These are phyloP conservation scores for Tylopilus orsonianus DNA, from an alignment of 1,284 basidiomycete species.

Conservation along the genomic window DNA sequence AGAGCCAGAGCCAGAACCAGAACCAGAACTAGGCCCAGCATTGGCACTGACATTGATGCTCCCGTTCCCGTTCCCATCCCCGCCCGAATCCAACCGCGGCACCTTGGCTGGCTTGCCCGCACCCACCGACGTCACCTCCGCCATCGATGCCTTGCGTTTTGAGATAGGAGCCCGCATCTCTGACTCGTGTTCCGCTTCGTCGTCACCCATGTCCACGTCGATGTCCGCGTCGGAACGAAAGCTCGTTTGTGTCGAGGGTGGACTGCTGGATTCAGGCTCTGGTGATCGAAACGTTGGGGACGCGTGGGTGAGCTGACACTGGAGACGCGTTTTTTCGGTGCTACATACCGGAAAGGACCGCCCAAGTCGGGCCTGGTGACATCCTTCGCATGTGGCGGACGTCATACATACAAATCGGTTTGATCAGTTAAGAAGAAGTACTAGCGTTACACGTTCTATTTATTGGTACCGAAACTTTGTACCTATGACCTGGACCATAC, in stretches of 20 bases:
- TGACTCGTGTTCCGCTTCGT: constrained; percentile 17
- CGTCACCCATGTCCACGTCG: constrained; percentile 18
- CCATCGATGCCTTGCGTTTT: constrained; percentile 29
- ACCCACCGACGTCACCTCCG: constrained; percentile 4
- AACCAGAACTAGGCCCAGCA: not conserved
- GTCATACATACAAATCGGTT: too few relatives aligned
- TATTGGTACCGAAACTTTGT: not conserved
- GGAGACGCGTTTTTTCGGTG: not conserved
- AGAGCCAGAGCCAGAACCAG: not conserved
- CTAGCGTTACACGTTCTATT: too few relatives aligned
- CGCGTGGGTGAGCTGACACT: not conserved
- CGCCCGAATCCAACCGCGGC: constrained; percentile 19
- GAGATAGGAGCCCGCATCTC: constrained; percentile 11
- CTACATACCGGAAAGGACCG: constrained; percentile 27
- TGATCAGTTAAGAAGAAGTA: too few relatives aligned
- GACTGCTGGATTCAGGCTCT: constrained; percentile 23
- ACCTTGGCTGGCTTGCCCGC: constrained; percentile 17
- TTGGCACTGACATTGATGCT: too few relatives aligned
- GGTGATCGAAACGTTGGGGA: not conserved
- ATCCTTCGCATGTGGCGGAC: not conserved
- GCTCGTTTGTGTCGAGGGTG: constrained; percentile 17
- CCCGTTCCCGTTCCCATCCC: not conserved
- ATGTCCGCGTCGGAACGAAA: constrained; percentile 17
- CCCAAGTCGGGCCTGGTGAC: constrained; percentile 31
- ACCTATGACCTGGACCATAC: not conserved